Base-by-base conservation (phyloP, 2,329 filamentous ascomycete species). In the Cladophialophora carrionii region DNA sequence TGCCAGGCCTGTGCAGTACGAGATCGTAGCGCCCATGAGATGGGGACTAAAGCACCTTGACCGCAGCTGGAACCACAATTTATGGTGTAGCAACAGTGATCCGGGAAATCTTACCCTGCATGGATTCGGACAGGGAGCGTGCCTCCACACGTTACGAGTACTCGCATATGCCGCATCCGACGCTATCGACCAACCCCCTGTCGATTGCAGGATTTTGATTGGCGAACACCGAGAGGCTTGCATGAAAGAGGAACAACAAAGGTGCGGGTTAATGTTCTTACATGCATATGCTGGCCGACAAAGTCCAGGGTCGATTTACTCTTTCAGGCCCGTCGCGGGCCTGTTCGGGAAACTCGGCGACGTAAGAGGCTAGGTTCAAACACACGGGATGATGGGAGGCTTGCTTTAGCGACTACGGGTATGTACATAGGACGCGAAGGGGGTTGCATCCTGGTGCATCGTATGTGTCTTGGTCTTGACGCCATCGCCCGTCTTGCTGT, bases 251-350 rank as follows among this genome's bases (percentile, higher is more conserved):
- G 55, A 53, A 49, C 31, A 58, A 37, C 54, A 55, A 59, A 31
- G 26, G 29, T 63, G 17, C 22, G 52, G 55, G 26, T 54, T 57
- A 65, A 65, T 46, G 58, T 65, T 61, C 63, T 65, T 43, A 65
- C 63, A 56, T 64, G 52, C 63, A 65, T 64, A 37, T 57, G 58
- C 41, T 56, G 58, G 41, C 31, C 31, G n/a, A 65, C 43, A 29
- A 51, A 61, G 52, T 56, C 52, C 17, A 24, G 22, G 48, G 24
- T 37, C 4, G 9, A 22, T 34, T 61, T 65, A 22, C 61, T 43
- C 31, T 58, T 63, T 63, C 29, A 51, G 61, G 20, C 57, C 24
- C 20, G 22, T 10, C 31, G 34, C 52, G 4, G 22, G 32, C 37
- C 34, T 22, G 14, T 55, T 55, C 31, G 51, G 59, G 31, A 26